Evolutionary conservation across 2,329 filamentous ascomycete species (phyloP).

Genomic region (Nigrospora oryzae): DNA sequence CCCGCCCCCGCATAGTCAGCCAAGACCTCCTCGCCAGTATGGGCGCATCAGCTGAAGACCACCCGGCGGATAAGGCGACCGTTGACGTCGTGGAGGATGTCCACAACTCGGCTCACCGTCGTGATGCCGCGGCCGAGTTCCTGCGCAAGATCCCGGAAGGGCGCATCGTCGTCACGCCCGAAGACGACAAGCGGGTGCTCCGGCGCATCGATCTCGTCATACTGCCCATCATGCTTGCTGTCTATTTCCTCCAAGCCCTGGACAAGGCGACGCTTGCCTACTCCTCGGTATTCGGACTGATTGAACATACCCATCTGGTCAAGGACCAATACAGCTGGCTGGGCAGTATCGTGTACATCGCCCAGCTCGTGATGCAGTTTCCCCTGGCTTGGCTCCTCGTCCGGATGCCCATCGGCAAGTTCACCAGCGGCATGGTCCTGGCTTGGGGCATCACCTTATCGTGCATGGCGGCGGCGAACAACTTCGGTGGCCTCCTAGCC

Average conservation of each 20-base stretch:
- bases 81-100: neutral
- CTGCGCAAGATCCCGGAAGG: conserved; percentile 32
- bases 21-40: neutral
- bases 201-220: conserved; percentile 41
- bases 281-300: conserved; percentile 54
- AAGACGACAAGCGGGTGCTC: conserved; percentile 42
- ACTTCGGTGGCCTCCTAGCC: conserved; percentile 39
- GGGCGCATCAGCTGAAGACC: neutral
- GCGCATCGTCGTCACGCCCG: conserved; percentile 37
- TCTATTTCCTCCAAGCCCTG: conserved; percentile 25
- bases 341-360: conserved; percentile 38
- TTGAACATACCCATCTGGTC: conserved; percentile 46
- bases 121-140: conserved; percentile 31
- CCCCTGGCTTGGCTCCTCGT: conserved; percentile 45
- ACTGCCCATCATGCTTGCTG: conserved; percentile 24
- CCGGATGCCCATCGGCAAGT: conserved; percentile 52
- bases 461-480: conserved; percentile 41
- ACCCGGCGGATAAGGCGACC: neutral
- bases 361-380: conserved; percentile 44
- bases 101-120: neutral
- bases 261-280: conserved; percentile 55
- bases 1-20: too few relatives aligned
- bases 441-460: conserved; percentile 42
- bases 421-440: conserved; percentile 42
- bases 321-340: conserved; percentile 39